These are phyloP conservation scores for Secale cereale DNA, from an alignment of 176 grass and related monocot species.

Conservation along the genomic window DNA sequence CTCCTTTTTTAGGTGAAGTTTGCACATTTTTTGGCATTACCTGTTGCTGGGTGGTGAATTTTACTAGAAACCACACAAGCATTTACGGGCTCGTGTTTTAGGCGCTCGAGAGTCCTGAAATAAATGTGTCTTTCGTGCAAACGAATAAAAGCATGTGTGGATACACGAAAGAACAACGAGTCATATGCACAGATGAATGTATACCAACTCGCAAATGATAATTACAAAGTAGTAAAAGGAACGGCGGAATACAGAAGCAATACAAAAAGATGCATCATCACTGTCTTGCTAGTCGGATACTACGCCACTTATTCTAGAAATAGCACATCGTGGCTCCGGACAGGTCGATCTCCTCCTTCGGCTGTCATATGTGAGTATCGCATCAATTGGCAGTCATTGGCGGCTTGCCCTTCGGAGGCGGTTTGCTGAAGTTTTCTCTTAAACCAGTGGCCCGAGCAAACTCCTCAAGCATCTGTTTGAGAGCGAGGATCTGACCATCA, in stretches of 20 bases:
- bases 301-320: not conserved
- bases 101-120: no score
- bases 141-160: not conserved
- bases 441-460: no score
- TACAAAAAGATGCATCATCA: slow-evolving; percentile 1
- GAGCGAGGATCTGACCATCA: no score
- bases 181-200: not conserved
- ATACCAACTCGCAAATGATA: not conserved
- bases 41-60: not conserved
- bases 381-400: not conserved
- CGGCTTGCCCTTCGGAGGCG: not conserved
- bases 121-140: not conserved
- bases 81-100: no score
- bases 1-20: not conserved
- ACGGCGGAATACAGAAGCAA: not conserved
- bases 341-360: not conserved
- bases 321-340: not conserved
- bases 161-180: no score
- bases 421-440: no score
- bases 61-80: not conserved
- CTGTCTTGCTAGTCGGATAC: not conserved
- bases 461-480: no score
- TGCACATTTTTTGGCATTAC: not conserved
- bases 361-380: not conserved
- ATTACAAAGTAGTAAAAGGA: not conserved